Conservation (phyloP, 2,329 filamentous ascomycete genomes). For the Fusarium redolens region DNA sequence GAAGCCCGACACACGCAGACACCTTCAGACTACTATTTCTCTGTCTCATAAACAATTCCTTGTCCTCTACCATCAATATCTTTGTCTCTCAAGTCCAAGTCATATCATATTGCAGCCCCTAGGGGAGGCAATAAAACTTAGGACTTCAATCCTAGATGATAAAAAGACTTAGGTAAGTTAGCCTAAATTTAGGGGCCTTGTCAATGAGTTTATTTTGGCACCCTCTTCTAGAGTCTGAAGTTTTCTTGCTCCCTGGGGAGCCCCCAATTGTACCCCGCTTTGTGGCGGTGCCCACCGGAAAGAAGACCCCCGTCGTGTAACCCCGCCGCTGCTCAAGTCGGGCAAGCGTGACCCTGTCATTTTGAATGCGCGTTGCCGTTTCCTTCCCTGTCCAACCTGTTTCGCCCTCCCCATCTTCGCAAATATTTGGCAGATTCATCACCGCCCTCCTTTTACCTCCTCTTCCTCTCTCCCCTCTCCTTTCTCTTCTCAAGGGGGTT, state of each 20-base stretch:
- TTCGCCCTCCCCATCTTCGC: slow-evolving; percentile 17
- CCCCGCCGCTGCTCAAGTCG: slow-evolving; percentile 37
- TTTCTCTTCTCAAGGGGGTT: slow-evolving; percentile 29
- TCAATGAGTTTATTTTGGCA: too few relatives aligned
- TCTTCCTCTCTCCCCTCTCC: slow-evolving; percentile 16
- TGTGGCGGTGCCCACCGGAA: slow-evolving; percentile 42
- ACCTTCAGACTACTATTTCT: rapidly evolving
- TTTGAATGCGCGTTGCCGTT: slow-evolving; percentile 32
- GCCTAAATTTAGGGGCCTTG: too few relatives aligned
- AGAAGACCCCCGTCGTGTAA: slow-evolving; percentile 27
- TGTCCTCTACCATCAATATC: not conserved
- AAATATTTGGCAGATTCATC: slow-evolving; percentile 36
- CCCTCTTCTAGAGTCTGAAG: too few relatives aligned
- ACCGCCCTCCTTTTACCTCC: slow-evolving; percentile 29
- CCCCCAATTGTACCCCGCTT: slow-evolving; percentile 37
- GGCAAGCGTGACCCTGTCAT: slow-evolving; percentile 41
- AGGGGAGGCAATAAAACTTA: too few relatives aligned
- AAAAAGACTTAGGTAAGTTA: too few relatives aligned
- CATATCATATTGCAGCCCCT: not conserved
- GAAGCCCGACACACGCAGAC: not conserved
- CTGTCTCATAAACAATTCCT: not conserved
- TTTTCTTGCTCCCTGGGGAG: too few relatives aligned
- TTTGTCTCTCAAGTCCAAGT: not conserved
- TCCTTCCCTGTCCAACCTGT: slow-evolving; percentile 19
- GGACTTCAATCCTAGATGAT: too few relatives aligned